phyloP scores from a whole-genome alignment of 306 rosid genomes.

The Dicorynia guianensis region DNA sequence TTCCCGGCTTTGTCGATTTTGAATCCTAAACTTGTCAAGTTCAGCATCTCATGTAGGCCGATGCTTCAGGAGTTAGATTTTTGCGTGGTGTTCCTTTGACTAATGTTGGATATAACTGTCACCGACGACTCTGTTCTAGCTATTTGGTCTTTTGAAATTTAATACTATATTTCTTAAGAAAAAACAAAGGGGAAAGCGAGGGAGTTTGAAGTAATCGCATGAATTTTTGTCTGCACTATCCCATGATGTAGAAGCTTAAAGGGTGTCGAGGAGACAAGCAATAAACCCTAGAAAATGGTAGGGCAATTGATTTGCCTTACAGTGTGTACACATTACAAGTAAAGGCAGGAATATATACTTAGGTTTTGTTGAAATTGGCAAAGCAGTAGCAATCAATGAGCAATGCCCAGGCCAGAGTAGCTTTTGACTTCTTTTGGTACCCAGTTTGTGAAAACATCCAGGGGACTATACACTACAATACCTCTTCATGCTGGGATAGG shows the following conservation, averaged over 20 bases:
- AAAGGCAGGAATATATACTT: slow-evolving; percentile 22
- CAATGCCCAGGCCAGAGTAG: slow-evolving; percentile 13
- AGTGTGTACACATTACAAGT: slow-evolving; percentile 22
- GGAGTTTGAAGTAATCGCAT: background rate
- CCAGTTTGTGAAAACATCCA: background rate
- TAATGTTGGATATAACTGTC: too few relatives aligned
- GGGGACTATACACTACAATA: slow-evolving; percentile 23
- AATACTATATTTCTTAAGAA: too few relatives aligned
- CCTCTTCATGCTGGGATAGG: slow-evolving; percentile 42
- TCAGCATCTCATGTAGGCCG: too few relatives aligned
- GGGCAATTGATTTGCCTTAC: slow-evolving; percentile 17
- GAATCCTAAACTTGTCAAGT: too few relatives aligned
- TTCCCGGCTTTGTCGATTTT: too few relatives aligned
- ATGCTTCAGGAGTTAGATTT: too few relatives aligned
- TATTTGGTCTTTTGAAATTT: too few relatives aligned
- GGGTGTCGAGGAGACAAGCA: slow-evolving; percentile 38
- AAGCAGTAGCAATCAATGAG: slow-evolving; percentile 42
- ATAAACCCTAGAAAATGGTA: slow-evolving; percentile 32
- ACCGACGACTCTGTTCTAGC: too few relatives aligned
- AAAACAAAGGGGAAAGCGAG: background rate
- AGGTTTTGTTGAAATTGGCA: slow-evolving; percentile 34
- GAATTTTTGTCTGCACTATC: background rate
- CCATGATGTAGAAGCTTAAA: slow-evolving; percentile 20
- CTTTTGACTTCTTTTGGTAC: slow-evolving; percentile 45
- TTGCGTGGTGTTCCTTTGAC: too few relatives aligned